Percentiles rank a stretch among this genome's conserved stretches.
Conservation (phyloP, 129 eudicot species). For the Artemisia argyi region DNA sequence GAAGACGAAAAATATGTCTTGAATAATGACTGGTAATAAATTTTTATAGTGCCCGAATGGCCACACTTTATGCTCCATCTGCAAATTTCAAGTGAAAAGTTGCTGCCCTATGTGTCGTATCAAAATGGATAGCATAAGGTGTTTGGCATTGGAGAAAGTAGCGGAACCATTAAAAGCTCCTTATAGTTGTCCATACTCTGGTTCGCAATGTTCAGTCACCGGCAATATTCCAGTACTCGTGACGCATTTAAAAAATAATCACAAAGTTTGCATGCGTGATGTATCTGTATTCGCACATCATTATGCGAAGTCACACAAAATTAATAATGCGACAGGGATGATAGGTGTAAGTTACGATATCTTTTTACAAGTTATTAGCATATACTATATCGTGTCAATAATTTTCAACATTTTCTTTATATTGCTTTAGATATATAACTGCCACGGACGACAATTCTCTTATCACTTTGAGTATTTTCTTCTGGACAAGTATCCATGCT, state of each 20-base stretch:
- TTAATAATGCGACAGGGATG: neutral
- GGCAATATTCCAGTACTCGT: neutral
- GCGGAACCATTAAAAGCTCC: conserved; percentile 5
- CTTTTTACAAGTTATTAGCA: neutral
- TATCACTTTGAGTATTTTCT: neutral
- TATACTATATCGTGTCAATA: neutral
- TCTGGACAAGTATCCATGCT: neutral
- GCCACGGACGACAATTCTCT: conserved; percentile 1
- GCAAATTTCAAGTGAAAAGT: neutral
- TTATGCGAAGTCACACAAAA: neutral
- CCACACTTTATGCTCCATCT: conserved; percentile 7
- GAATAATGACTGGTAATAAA: no score
- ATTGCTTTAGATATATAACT: neutral
- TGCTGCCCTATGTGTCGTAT: neutral
- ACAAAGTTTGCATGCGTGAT: neutral
- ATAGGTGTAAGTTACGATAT: neutral
- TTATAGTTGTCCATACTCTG: conserved; percentile 6
- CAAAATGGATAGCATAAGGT: neutral
- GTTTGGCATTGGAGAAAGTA: conserved; percentile 11
- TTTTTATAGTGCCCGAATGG: conserved; percentile 8
- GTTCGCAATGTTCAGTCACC: neutral
- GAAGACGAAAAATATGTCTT: no score
- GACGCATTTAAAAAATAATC: neutral
- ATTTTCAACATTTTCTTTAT: no score
- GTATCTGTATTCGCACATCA: neutral